Evolutionary conservation across 139 green algal species (phyloP).

Genomic region (Nannochloris sp.): DNA sequence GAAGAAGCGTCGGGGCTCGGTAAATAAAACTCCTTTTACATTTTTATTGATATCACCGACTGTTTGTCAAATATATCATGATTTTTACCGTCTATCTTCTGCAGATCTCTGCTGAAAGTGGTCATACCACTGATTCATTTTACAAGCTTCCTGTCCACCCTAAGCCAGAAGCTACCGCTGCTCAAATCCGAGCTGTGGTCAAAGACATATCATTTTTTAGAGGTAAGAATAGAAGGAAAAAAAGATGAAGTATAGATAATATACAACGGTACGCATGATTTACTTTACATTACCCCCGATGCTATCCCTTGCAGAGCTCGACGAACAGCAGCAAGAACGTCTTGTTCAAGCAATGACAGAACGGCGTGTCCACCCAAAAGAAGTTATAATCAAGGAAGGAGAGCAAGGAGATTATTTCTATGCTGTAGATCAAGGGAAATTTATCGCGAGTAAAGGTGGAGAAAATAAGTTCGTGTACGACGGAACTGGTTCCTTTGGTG

Average conservation of each 20-base stretch:
- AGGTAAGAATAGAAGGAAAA: too few species aligned
- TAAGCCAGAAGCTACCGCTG: not conserved
- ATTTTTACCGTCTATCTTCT: too few species aligned
- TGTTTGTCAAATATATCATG: too few species aligned
- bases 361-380: conserved; percentile 18
- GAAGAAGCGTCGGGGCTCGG: not conserved
- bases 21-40: not conserved
- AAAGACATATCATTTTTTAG: conserved; percentile 16
- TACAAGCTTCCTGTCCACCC: not conserved
- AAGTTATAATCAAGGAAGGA: conserved; percentile 51
- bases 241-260: not conserved
- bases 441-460: conserved; percentile 26
- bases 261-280: not conserved
- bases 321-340: conserved; percentile 43
- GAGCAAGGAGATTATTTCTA: conserved; percentile 62
- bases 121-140: not conserved
- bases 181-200: conserved; percentile 1
- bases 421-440: conserved; percentile 42
- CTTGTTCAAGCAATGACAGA: conserved; percentile 44
- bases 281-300: not conserved
- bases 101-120: not conserved
- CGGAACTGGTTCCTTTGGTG: conserved; percentile 41
- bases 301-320: too few species aligned
- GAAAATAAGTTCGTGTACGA: conserved; percentile 28
- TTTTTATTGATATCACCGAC: too few species aligned